phyloP scores from a whole-genome alignment of 306 rosid genomes.

The apple (Malus domestica) region DNA sequence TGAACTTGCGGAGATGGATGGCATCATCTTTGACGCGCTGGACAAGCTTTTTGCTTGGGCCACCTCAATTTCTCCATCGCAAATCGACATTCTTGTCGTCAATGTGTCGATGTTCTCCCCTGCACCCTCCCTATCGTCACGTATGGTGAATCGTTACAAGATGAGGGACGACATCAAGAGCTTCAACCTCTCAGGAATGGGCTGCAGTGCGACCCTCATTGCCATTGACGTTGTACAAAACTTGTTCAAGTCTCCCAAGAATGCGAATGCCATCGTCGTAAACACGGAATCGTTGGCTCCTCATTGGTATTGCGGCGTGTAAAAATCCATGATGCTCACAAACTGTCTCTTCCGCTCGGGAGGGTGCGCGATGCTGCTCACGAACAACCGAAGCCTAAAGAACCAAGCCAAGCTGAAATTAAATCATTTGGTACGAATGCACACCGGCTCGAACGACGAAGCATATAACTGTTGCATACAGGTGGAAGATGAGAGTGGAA shows the following conservation, averaged over 20 bases:
- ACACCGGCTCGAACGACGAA: constrained; percentile 62
- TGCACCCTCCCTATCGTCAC: constrained; percentile 55
- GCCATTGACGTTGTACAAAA: constrained; percentile 65
- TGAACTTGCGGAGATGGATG: constrained; percentile 54
- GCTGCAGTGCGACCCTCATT: constrained; percentile 72
- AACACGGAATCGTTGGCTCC: constrained; percentile 79
- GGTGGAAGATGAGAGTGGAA: constrained; percentile 56
- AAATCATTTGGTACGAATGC: constrained; percentile 56
- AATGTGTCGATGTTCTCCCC: constrained; percentile 79
- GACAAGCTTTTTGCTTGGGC: constrained; percentile 50
- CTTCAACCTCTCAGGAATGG: constrained; percentile 79
- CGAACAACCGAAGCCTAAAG: constrained; percentile 38
- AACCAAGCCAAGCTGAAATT: constrained; percentile 48
- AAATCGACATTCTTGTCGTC: constrained; percentile 65
- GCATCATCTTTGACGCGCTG: constrained; percentile 53
- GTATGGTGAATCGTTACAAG: constrained; percentile 67
- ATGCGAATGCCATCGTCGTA: constrained; percentile 51
- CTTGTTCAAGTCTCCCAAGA: constrained; percentile 39
- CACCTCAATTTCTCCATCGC: constrained; percentile 32
- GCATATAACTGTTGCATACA: constrained; percentile 77
- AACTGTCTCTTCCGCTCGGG: constrained; percentile 79
- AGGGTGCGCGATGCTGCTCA: constrained; percentile 66
- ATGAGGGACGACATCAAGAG: constrained; percentile 58
- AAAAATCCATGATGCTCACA: constrained; percentile 70
- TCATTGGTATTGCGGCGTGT: constrained; percentile 71